phyloP scores from a whole-genome alignment of 1,139 yeast genomes.

The Saccharomyces hybrid region DNA sequence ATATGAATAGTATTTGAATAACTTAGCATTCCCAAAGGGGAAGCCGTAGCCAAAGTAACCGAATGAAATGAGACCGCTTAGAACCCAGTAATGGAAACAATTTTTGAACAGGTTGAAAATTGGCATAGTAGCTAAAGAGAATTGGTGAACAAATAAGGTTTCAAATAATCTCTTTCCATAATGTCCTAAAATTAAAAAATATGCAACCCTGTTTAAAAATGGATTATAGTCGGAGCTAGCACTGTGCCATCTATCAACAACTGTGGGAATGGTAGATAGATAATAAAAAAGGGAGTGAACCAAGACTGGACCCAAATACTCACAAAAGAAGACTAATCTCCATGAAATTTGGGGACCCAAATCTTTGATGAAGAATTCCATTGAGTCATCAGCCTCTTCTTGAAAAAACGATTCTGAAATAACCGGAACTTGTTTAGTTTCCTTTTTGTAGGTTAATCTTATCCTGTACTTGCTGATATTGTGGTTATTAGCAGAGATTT shows the following conservation, averaged over 20 bases:
- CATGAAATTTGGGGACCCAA: conserved; percentile 90
- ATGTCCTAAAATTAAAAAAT: conserved; percentile 54
- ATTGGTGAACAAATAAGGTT: conserved; percentile 72
- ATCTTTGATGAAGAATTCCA: conserved; percentile 57
- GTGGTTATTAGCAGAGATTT: conserved; percentile 40
- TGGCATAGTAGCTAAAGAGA: conserved; percentile 91
- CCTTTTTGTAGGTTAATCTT: conserved; percentile 32
- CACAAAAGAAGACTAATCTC: conserved; percentile 80
- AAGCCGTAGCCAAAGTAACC: conserved; percentile 64
- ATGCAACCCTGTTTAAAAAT: conserved; percentile 22
- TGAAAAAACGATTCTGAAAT: conserved; percentile 21
- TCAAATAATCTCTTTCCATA: conserved; percentile 84
- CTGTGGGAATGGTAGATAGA: conserved; percentile 13
- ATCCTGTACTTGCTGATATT: conserved; percentile 38
- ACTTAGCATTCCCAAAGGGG: conserved; percentile 18
- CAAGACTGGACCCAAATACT: conserved; percentile 81
- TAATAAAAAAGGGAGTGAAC: conserved; percentile 64
- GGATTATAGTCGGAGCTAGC: conserved; percentile 15
- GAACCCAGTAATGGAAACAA: conserved; percentile 82
- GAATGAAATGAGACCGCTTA: conserved; percentile 69
- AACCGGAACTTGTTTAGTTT: conserved; percentile 26
- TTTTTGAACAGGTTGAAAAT: conserved; percentile 77
- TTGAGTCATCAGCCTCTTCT: conserved; percentile 32
- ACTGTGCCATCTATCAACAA: conserved; percentile 11
- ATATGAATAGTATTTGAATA: conserved; percentile 14